phyloP scores from a whole-genome alignment of 108 stramenopile species.

The Asterionellopsis glacialis region DNA sequence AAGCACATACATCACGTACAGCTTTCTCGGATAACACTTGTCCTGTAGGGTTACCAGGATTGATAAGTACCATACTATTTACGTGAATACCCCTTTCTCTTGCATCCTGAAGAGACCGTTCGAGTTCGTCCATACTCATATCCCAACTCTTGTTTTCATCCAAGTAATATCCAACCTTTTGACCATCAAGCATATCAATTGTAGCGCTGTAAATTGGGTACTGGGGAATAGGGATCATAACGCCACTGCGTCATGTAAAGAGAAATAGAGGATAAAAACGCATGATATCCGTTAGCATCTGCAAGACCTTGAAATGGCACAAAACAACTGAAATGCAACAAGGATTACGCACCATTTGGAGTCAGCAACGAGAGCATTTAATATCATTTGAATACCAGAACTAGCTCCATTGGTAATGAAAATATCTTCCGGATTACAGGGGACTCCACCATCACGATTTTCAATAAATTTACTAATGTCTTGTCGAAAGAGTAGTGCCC shows the following conservation, averaged over 20 bases:
- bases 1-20: slow-evolving; percentile 76
- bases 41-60: slow-evolving; percentile 97
- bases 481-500: slow-evolving; percentile 50
- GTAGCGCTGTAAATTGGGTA: slow-evolving; percentile 95
- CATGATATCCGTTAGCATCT: not conserved
- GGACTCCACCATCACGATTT: slow-evolving; percentile 69
- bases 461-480: slow-evolving; percentile 86
- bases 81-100: slow-evolving; percentile 51
- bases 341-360: slow-evolving; percentile 28
- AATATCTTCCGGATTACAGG: slow-evolving; percentile 68
- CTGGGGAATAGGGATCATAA: slow-evolving; percentile 97
- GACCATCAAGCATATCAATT: slow-evolving; percentile 79
- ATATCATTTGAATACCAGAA: slow-evolving; percentile 74
- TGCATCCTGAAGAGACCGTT: slow-evolving; percentile 60
- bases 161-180: slow-evolving; percentile 87
- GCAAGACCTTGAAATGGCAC: slow-evolving; percentile 2
- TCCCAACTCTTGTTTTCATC: slow-evolving; percentile 85
- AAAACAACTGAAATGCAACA: not conserved
- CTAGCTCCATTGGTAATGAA: slow-evolving; percentile 94
- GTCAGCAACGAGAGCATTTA: slow-evolving; percentile 67
- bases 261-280: too few species aligned
- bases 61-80: slow-evolving; percentile 91
- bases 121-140: slow-evolving; percentile 68
- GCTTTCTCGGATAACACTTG: slow-evolving; percentile 72
- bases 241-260: slow-evolving; percentile 32